Base-by-base conservation (phyloP, 2,329 filamentous ascomycete species). In the Paraphoma chrysanthemicola region DNA sequence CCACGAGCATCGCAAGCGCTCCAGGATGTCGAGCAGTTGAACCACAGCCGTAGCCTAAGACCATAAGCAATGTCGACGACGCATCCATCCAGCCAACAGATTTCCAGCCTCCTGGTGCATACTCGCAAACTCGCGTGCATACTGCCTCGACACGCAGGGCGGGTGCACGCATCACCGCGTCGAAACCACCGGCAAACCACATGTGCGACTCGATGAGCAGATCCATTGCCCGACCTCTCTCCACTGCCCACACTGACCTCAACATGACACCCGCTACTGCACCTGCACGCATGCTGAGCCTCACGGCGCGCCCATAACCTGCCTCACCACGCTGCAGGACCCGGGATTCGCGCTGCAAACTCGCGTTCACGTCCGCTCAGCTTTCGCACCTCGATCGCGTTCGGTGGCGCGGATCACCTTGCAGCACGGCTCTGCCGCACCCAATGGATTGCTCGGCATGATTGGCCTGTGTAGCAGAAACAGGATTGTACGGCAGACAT, bases 351-450 rank as follows among this genome's bases (percentile, higher is more conserved):
- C 59, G 62, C 47, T 54, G 57, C 52, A 57, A 61, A 64, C 61
- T 23, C 46, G 46, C 54, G 60, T 63, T 63, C 58, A 50, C 54
- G 48, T 43, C 18, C 14, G 36, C 36, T 28, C 23, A 36, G 41
- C 47, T 61, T 67, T 67, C 68, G 68, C 62, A 64, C 50, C 62
- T 50, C 63, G 62, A 57, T 46, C 68, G 68, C 63, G 69, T 52
- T 29, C 31, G 44, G 48, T 56, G 49, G 49, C 48, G 49, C 39
- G 23, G 18, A 18, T 17, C 42, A 31, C 38, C 36, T 44, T 45
- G 16, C 31, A 39, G 17, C 38, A 55, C 36, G 42, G 50, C 50
- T 17, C 54, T 50, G 36, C 45, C 16, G 7, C 33, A 51, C 54
- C 56, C 51, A 57, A 52, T 59, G 17, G 48, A 14, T 47, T 9